These are phyloP conservation scores for Hyphopichia wangnamkhiaoensis DNA, from an alignment of 1,139 yeast species.

Conservation along the genomic window DNA sequence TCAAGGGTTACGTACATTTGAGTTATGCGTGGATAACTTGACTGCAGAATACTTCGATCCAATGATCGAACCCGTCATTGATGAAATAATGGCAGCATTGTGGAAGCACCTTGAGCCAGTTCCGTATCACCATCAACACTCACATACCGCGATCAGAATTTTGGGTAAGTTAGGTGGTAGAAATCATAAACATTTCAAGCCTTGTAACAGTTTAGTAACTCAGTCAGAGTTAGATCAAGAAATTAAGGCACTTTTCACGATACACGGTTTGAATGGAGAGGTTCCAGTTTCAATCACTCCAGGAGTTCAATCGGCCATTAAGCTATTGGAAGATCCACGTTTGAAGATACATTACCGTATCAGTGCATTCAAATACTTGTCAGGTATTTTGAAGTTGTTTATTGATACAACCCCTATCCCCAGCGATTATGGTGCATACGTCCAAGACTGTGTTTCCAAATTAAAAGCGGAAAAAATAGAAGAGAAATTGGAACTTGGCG, in stretches of 20 bases:
- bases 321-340: conserved; percentile 65
- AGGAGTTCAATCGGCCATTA: conserved; percentile 75
- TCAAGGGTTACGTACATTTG: conserved; percentile 92
- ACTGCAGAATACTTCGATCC: conserved; percentile 98
- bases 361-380: conserved; percentile 74
- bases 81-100: conserved; percentile 88
- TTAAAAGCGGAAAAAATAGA: conserved; percentile 46
- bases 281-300: conserved; percentile 80
- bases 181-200: conserved; percentile 79
- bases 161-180: conserved; percentile 96
- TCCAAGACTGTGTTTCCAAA: conserved; percentile 48
- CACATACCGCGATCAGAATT: conserved; percentile 91
- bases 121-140: conserved; percentile 90
- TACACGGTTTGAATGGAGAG: conserved; percentile 64
- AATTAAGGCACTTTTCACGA: conserved; percentile 63
- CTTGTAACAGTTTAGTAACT: conserved; percentile 64
- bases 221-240: conserved; percentile 66
- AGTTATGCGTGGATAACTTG: conserved; percentile 92
- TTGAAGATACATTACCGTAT: conserved; percentile 66
- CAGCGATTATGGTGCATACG: conserved; percentile 46
- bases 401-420: conserved; percentile 69
- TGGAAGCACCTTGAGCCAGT: conserved; percentile 91
- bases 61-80: conserved; percentile 91
- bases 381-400: conserved; percentile 66
- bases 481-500: conserved; percentile 35